These are phyloP conservation scores for Pythium vanterpoolii DNA, from an alignment of 352 stramenopile species.

Conservation along the genomic window DNA sequence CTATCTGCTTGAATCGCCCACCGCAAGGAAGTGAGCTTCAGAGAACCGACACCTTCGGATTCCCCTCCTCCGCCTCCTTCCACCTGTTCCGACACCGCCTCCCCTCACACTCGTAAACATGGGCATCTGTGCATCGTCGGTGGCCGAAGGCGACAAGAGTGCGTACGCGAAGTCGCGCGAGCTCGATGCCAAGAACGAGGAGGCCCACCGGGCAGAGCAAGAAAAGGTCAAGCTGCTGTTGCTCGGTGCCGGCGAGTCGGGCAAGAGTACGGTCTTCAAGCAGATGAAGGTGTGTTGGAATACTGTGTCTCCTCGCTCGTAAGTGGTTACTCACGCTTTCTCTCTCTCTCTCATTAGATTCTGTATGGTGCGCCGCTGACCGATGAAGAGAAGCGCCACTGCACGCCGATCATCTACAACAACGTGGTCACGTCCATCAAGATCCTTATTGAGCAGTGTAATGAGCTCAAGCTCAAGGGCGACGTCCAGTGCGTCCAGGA, in stretches of 20 bases:
- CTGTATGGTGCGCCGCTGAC: slow-evolving; percentile 82
- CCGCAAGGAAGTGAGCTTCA: not conserved
- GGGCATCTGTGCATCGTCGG: slow-evolving; percentile 63
- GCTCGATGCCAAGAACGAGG: slow-evolving; percentile 76
- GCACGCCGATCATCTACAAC: slow-evolving; percentile 89
- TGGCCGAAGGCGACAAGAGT: slow-evolving; percentile 57
- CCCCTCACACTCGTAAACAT: slow-evolving; percentile 22
- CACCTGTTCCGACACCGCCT: not conserved
- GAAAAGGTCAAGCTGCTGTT: slow-evolving; percentile 96
- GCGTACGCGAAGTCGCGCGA: slow-evolving; percentile 70
- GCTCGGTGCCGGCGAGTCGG: slow-evolving; percentile 92
- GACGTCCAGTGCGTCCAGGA: slow-evolving; percentile 71
- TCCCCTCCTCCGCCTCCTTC: not conserved
- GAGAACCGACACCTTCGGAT: not conserved
- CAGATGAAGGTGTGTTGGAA: slow-evolving; percentile 85
- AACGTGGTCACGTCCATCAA: slow-evolving; percentile 91
- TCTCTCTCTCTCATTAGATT: slow-evolving; percentile 40
- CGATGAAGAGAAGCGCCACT: slow-evolving; percentile 84
- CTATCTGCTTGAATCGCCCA: slow-evolving; percentile 30
- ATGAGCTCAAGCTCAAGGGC: slow-evolving; percentile 75
- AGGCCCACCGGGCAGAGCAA: slow-evolving; percentile 71
- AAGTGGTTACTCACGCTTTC: too few species aligned
- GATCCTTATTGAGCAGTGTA: slow-evolving; percentile 87
- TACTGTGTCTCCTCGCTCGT: too few species aligned
- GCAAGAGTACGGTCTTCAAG: slow-evolving; percentile 95